phyloP scores from a whole-genome alignment of 805 yeast genomes.

The Pichia nanzhaoensis region DNA sequence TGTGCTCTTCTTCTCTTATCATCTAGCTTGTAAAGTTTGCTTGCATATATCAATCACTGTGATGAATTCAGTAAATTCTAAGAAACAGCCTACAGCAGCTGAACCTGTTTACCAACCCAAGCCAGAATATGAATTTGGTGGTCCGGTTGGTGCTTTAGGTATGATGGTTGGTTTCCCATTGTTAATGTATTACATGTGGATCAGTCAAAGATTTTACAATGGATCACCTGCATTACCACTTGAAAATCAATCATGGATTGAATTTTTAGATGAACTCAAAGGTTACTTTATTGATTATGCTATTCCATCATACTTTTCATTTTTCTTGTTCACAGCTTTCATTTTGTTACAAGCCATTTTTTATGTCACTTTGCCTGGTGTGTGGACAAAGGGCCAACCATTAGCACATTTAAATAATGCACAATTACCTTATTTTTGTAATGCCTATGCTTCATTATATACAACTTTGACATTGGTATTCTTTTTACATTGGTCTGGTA shows the following conservation, averaged over 20 bases:
- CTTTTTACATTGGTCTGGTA: conserved; percentile 62
- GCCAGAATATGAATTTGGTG: conserved; percentile 84
- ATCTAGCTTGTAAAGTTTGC: too few species aligned
- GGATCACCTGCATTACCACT: conserved; percentile 70
- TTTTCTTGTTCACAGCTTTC: conserved; percentile 67
- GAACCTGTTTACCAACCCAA: conserved; percentile 5
- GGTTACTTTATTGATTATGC: conserved; percentile 45
- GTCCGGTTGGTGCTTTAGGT: conserved; percentile 79
- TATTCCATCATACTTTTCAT: conserved; percentile 52
- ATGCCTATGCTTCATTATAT: conserved; percentile 83
- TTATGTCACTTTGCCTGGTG: conserved; percentile 83
- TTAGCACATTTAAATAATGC: conserved; percentile 70
- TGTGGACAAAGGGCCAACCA: conserved; percentile 94
- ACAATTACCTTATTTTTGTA: conserved; percentile 88
- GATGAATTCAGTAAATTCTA: too few species aligned
- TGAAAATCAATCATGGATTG: conserved; percentile 45
- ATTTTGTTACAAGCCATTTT: conserved; percentile 62
- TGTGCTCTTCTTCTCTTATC: too few species aligned
- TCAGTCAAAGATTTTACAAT: conserved; percentile 71
- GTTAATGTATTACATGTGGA: conserved; percentile 96
- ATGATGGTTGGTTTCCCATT: conserved; percentile 92
- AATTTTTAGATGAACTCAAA: conserved; percentile 41
- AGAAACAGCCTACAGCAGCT: not conserved
- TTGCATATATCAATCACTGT: too few species aligned
- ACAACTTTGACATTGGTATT: conserved; percentile 52